Base-by-base conservation (phyloP, 805 yeast genomes). In the Debaryomyces tyrocola region DNA sequence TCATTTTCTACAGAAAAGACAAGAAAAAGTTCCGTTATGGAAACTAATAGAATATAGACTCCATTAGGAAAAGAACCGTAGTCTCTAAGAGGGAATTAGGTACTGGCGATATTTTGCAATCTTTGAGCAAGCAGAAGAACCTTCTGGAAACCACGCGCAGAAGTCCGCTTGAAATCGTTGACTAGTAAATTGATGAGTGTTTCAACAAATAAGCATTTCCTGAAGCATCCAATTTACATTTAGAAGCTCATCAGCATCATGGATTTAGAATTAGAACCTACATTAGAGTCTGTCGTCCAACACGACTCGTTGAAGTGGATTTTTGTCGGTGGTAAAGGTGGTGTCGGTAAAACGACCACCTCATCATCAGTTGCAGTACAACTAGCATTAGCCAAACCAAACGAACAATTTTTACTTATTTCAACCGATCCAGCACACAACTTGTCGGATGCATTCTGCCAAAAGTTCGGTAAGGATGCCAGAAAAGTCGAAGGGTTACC, bases 391-490 rank as follows among this genome's bases (percentile, higher is more conserved):
- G 75, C 79, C 47, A 85, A 95, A 62, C 95, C 96, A 31, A 54
- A 66, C 14, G 91, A 90, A 54, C 85, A 87, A 57, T 95, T 90
- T 56, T 75, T 94, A 51, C 75, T 94, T 57, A 94, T 94, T 58
- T 91, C 97, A 28, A 91, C 98, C 1, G 99, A 94, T 69, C 99
- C 99, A 10, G 99, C 99, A 4, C 99, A 94, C 69, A 94, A 94
- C 64, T 77, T 94, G 57, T 87, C 96, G 36, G 99, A 94, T 67
- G 99, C 99, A 2, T 94, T 94, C 70, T 96, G 97, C 64, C 99
- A 94, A 67, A 94, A 94, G 65, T 94, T 94, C 63, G 96, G 96
- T 58, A 94, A 94, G 64, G 99, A 94, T 56, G 98, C 99, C 3
- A 82, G 96, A 64, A 78, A 84, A 46, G 98, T 94, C 24, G 88